Evolutionary conservation across 441 rosid species (phyloP).

Genomic region (Syzygium malaccense): DNA sequence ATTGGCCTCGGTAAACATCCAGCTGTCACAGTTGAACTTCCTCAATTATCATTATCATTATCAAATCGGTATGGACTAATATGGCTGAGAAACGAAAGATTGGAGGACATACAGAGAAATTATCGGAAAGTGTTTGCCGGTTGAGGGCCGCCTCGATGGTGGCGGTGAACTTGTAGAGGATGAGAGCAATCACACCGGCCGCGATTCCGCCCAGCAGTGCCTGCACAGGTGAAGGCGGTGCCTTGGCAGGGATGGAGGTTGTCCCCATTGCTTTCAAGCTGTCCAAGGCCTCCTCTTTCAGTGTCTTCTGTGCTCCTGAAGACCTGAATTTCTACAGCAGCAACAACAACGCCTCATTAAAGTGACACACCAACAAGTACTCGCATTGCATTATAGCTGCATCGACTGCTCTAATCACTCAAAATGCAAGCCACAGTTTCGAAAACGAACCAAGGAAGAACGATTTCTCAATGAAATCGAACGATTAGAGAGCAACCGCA

Average conservation of each 20-base stretch:
- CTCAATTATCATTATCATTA: background rate
- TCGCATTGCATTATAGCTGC: background rate
- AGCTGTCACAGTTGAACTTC: background rate
- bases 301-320: conserved; percentile 42
- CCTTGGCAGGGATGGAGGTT: conserved; percentile 34
- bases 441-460: background rate
- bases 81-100: background rate
- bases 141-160: conserved; percentile 69
- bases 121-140: conserved; percentile 73
- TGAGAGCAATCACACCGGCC: conserved; percentile 73
- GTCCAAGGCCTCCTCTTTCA: conserved; percentile 71
- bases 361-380: background rate
- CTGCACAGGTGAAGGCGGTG: conserved; percentile 62
- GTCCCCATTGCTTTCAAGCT: conserved; percentile 54
- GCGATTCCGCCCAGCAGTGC: conserved; percentile 69
- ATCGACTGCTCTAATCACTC: background rate
- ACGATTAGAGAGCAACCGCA: background rate
- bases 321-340: conserved; percentile 52
- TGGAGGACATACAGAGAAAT: conserved; percentile 48
- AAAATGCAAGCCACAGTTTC: background rate
- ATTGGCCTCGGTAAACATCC: background rate
- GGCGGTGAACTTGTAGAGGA: conserved; percentile 73
- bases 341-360: background rate
- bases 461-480: background rate
- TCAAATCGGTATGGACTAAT: background rate